Evolutionary conservation across 192 early-diverging fungal genomes (phyloP).

Genomic region (Coemansia sp.): DNA sequence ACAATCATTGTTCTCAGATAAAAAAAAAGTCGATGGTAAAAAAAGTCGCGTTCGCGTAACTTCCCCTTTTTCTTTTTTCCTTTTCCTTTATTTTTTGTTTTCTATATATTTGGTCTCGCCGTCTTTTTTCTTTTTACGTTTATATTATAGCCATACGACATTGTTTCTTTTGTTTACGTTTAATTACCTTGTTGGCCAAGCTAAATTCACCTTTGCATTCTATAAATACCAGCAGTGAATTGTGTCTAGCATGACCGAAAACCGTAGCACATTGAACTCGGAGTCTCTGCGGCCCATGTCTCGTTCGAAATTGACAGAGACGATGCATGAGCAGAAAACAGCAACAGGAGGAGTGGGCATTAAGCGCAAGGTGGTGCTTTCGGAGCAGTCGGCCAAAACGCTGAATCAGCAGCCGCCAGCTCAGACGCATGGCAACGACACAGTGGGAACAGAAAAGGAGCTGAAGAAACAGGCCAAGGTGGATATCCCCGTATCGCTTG

Average conservation of each 20-base stretch:
- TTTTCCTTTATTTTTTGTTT: not conserved
- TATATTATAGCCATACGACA: not conserved
- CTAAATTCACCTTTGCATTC: not conserved
- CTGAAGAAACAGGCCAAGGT: slow-evolving; percentile 36
- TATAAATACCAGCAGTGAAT: not conserved
- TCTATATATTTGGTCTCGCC: slow-evolving; percentile 1
- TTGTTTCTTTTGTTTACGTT: no score
- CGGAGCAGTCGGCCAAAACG: slow-evolving; percentile 30
- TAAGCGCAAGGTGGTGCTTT: slow-evolving; percentile 38
- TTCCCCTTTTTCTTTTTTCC: not conserved
- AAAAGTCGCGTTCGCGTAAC: slow-evolving; percentile 6
- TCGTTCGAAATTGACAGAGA: slow-evolving; percentile 34
- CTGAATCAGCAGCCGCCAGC: slow-evolving; percentile 27
- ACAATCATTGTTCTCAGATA: not conserved
- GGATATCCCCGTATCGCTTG: slow-evolving; percentile 46
- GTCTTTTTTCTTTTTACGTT: not conserved
- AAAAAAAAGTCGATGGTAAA: not conserved
- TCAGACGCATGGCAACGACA: not conserved
- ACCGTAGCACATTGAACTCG: slow-evolving; percentile 18
- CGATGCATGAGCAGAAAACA: slow-evolving; percentile 37
- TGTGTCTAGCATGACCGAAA: slow-evolving; percentile 30
- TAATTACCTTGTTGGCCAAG: no score
- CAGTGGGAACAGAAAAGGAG: slow-evolving; percentile 31
- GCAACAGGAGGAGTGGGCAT: slow-evolving; percentile 7
- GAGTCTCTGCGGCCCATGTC: slow-evolving; percentile 21